Conservation (phyloP, 2,329 filamentous ascomycete genomes). For the Nemania bipapillata region DNA sequence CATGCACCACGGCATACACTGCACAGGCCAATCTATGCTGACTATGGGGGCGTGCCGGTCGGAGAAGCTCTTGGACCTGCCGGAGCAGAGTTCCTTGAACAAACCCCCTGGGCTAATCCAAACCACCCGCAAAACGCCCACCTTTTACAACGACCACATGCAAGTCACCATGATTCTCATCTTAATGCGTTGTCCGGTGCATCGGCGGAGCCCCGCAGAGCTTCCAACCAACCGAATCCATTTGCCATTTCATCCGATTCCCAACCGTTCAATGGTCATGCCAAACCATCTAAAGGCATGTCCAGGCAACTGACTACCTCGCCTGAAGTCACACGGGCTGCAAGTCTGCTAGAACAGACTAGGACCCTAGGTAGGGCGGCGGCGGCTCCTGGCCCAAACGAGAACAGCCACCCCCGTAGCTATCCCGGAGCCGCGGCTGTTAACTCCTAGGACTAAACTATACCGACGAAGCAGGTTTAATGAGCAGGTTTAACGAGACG, state of each 20-base stretch:
- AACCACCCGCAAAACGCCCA: slow-evolving; percentile 75
- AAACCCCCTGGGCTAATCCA: slow-evolving; percentile 92
- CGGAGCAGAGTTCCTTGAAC: slow-evolving; percentile 86
- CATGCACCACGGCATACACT: slow-evolving; percentile 53
- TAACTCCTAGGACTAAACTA: slow-evolving; percentile 22
- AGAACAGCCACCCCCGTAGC: slow-evolving; percentile 49
- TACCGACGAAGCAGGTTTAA: slow-evolving; percentile 10
- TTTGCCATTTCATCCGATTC: slow-evolving; percentile 52
- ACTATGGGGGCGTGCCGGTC: slow-evolving; percentile 62
- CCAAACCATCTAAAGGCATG: slow-evolving; percentile 43
- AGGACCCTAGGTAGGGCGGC: slow-evolving; percentile 47
- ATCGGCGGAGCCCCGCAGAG: slow-evolving; percentile 53
- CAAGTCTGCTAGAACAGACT: slow-evolving; percentile 50
- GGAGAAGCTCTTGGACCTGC: slow-evolving; percentile 69
- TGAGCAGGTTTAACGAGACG: background rate
- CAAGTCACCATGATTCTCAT: slow-evolving; percentile 51
- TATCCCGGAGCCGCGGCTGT: slow-evolving; percentile 40
- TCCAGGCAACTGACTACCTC: slow-evolving; percentile 54
- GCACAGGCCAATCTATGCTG: slow-evolving; percentile 56
- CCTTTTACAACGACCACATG: slow-evolving; percentile 55
- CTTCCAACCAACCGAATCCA: slow-evolving; percentile 54
- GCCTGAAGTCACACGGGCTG: slow-evolving; percentile 58
- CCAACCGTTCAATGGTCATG: slow-evolving; percentile 48
- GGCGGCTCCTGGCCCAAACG: slow-evolving; percentile 47
- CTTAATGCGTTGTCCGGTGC: slow-evolving; percentile 47